Conservation (phyloP, 768 basidiomycete genomes). For the Holtermanniella nyarrowii region DNA sequence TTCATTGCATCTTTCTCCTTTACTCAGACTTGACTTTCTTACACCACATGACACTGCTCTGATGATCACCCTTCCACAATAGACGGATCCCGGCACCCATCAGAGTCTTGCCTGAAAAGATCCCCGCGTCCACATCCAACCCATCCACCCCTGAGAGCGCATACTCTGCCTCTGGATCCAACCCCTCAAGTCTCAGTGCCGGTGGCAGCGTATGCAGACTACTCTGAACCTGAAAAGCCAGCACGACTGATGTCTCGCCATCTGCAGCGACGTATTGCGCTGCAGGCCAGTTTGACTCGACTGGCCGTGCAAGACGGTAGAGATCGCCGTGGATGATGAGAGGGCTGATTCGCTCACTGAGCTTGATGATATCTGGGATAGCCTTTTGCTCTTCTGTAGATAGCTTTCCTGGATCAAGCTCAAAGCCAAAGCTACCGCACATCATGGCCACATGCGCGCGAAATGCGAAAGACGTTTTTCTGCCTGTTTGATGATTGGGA, state of each 20-base stretch:
- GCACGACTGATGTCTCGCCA: slow-evolving; percentile 10
- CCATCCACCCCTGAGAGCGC: slow-evolving; percentile 1
- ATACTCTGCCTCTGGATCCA: slow-evolving; percentile 9
- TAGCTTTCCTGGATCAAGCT: slow-evolving; percentile 17
- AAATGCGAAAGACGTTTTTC: slow-evolving; percentile 19
- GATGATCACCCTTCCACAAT: slow-evolving; percentile 13
- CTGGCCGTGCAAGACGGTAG: slow-evolving; percentile 12
- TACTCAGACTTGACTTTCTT: too few species aligned
- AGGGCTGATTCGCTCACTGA: slow-evolving; percentile 17
- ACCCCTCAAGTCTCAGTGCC: slow-evolving; percentile 13
- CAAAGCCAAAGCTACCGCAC: slow-evolving; percentile 29
- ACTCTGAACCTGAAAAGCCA: slow-evolving; percentile 7
- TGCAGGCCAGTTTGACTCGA: slow-evolving; percentile 16
- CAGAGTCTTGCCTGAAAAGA: slow-evolving; percentile 10
- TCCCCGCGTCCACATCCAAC: not conserved
- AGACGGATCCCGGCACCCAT: slow-evolving; percentile 15
- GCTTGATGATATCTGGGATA: slow-evolving; percentile 11
- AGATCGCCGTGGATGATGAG: slow-evolving; percentile 21
- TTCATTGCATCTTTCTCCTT: too few species aligned
- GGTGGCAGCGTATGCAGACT: slow-evolving; percentile 1
- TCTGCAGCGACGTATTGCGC: slow-evolving; percentile 14
- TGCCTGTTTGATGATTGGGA: slow-evolving; percentile 19
- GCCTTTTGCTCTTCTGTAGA: slow-evolving; percentile 9
- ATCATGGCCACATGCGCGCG: slow-evolving; percentile 29
- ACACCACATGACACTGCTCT: slow-evolving; percentile 20